These are phyloP conservation scores for Ustulina deusta DNA, from an alignment of 2,329 filamentous ascomycete genomes.

Conservation along the genomic window DNA sequence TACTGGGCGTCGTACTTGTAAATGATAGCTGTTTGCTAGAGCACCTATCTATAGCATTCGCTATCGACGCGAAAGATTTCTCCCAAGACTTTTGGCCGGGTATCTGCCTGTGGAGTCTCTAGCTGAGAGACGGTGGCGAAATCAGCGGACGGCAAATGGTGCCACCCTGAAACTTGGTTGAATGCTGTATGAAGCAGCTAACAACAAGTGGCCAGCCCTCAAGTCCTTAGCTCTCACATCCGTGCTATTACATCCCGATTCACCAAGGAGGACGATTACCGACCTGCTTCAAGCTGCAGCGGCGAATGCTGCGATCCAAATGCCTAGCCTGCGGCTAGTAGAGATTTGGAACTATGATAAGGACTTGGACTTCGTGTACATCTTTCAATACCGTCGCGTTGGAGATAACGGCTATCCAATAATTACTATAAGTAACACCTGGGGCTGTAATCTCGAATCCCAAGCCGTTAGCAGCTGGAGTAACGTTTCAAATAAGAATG, in stretches of 20 bases:
- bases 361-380: not conserved
- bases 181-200: not conserved
- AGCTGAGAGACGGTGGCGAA: not conserved
- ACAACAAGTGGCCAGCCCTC: constrained; percentile 3
- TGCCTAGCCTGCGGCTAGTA: not conserved
- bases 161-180: not conserved
- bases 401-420: not conserved
- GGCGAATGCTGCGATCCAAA: constrained; percentile 10
- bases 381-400: not conserved
- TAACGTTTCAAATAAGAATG: not conserved
- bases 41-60: constrained; percentile 12
- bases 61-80: not conserved
- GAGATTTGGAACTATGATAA: constrained; percentile 1
- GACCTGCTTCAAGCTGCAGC: constrained; percentile 12
- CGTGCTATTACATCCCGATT: not conserved
- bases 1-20: not conserved
- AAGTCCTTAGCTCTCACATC: constrained; percentile 12
- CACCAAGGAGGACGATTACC: not conserved
- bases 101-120: not conserved
- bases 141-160: not conserved
- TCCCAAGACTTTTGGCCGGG: constrained; percentile 7
- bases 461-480: too few species aligned
- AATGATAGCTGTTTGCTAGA: not conserved
- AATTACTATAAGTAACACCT: not conserved
- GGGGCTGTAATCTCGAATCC: not conserved